Percentiles rank a stretch among this genome's conserved stretches.
Conservation (phyloP, 352 stramenopile genomes). For the Globisporangium ultimum region DNA sequence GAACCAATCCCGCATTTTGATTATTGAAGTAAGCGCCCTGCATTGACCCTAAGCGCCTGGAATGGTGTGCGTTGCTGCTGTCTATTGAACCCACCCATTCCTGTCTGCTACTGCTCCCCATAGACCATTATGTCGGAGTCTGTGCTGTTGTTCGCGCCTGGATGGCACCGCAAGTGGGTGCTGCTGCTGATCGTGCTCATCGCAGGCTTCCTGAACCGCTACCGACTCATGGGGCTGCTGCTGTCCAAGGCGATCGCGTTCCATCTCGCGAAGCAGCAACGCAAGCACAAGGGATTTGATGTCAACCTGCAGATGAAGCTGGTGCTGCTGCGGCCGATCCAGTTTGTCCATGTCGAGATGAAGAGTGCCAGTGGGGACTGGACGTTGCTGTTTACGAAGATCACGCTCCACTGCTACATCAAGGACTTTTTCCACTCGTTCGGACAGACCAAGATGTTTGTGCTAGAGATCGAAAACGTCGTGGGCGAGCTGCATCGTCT, state of each 20-base stretch:
- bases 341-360: slow-evolving; percentile 47
- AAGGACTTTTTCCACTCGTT: slow-evolving; percentile 73
- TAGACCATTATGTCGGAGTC: neutral
- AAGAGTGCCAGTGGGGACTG: slow-evolving; percentile 23
- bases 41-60: too few species aligned
- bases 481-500: slow-evolving; percentile 29
- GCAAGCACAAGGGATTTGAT: slow-evolving; percentile 9
- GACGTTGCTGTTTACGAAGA: slow-evolving; percentile 38
- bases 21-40: too few species aligned
- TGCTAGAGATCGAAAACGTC: slow-evolving; percentile 51
- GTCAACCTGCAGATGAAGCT: slow-evolving; percentile 37
- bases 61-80: neutral
- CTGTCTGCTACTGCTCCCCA: neutral
- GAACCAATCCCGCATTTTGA: too few species aligned
- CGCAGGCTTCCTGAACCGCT: slow-evolving; percentile 56
- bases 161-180: slow-evolving; percentile 70
- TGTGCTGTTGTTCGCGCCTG: slow-evolving; percentile 18
- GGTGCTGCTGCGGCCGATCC: slow-evolving; percentile 38
- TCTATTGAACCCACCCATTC: neutral
- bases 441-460: slow-evolving; percentile 64
- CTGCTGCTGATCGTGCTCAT: slow-evolving; percentile 28
- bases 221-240: slow-evolving; percentile 46
- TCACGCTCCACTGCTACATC: slow-evolving; percentile 48
- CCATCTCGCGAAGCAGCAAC: slow-evolving; percentile 27
- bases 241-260: slow-evolving; percentile 39